A percentile compares a stretch with the other conserved stretches of the same genome.
phyloP scores from a whole-genome alignment of 495 filamentous ascomycete species.

The Hyaloscypha variabilis region DNA sequence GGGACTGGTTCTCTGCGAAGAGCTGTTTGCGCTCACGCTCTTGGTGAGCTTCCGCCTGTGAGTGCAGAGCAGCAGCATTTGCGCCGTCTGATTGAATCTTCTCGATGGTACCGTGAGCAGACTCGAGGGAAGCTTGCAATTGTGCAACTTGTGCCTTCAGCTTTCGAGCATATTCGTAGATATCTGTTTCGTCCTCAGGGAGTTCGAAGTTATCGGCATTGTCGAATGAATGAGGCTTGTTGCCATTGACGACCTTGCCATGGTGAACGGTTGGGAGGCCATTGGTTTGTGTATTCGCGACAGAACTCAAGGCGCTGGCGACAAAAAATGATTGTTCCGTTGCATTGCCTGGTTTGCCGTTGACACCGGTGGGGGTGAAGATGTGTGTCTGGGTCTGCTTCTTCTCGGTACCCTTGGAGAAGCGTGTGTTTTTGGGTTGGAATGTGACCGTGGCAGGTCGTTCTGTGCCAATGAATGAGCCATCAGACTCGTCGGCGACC shows the following conservation, averaged over 20 bases:
- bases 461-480: conserved; percentile 32
- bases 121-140: conserved; percentile 16
- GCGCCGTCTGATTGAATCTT: neutral
- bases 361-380: neutral
- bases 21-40: too few relatives aligned
- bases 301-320: conserved; percentile 41
- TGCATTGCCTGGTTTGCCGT: conserved; percentile 11
- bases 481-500: conserved; percentile 37
- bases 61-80: neutral
- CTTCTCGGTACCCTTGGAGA: conserved; percentile 11
- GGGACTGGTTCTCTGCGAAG: neutral
- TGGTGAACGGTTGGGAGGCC: too few relatives aligned
- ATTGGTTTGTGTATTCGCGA: conserved; percentile 38
- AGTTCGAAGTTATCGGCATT: too few relatives aligned
- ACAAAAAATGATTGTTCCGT: conserved; percentile 44
- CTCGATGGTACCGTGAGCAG: neutral
- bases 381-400: neutral
- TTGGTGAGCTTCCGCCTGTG: too few relatives aligned
- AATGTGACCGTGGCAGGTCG: conserved; percentile 36
- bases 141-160: too few relatives aligned
- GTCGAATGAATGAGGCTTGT: too few relatives aligned
- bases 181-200: too few relatives aligned
- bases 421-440: conserved; percentile 30
- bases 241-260: too few relatives aligned
- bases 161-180: too few relatives aligned